These are phyloP conservation scores for Hygrophila difformis DNA, from an alignment of 257 asterid genomes.

Conservation along the genomic window DNA sequence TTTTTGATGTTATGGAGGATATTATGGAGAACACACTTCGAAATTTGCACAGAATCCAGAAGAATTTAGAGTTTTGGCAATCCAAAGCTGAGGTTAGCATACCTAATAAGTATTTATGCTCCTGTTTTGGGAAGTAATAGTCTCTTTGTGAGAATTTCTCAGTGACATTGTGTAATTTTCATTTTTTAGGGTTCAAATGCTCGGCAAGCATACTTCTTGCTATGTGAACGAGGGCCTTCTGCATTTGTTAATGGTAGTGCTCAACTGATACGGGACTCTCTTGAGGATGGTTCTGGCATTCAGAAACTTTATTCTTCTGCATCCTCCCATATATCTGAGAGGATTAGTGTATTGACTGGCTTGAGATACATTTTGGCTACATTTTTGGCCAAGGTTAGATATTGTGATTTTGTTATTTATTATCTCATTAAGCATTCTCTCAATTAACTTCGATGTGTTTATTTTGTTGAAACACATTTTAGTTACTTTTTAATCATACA, in stretches of 20 bases:
- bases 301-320: conserved; percentile 55
- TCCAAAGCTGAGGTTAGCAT: conserved; percentile 78
- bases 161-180: conserved; percentile 10
- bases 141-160: conserved; percentile 3
- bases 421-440: too few relatives aligned
- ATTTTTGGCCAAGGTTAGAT: conserved; percentile 84
- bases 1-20: conserved; percentile 66
- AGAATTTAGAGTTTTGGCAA: conserved; percentile 78
- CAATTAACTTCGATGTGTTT: too few relatives aligned
- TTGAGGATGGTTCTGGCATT: conserved; percentile 60
- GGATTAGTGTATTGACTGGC: conserved; percentile 60
- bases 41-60: conserved; percentile 73
- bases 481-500: too few relatives aligned
- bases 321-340: conserved; percentile 74
- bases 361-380: conserved; percentile 71
- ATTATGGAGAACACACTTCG: conserved; percentile 52
- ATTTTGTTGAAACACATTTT: too few relatives aligned
- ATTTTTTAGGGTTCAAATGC: conserved; percentile 63
- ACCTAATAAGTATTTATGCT: conserved; percentile 11
- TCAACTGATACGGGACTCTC: conserved; percentile 51
- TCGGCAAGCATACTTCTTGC: conserved; percentile 79
- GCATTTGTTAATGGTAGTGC: conserved; percentile 75
- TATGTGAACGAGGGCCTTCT: conserved; percentile 82
- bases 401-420: conserved; percentile 2
- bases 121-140: conserved; percentile 10